Evolutionary conservation across 2,329 filamentous ascomycete genomes (phyloP).

Genomic region (Hyphodiscus sp.): DNA sequence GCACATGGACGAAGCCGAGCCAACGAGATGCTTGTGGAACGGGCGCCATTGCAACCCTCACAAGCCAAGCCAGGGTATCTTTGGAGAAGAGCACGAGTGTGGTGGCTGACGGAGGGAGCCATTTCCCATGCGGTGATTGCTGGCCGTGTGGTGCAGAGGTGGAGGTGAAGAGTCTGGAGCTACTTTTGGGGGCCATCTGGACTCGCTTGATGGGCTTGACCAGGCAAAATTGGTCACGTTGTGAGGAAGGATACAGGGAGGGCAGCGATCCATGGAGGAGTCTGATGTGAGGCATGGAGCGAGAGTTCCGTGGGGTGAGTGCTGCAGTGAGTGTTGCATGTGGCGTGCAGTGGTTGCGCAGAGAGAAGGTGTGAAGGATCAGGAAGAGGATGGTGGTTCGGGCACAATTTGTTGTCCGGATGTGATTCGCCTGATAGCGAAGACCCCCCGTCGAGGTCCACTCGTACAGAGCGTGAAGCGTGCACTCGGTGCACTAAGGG

Average conservation of each 20-base stretch:
- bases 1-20: not conserved
- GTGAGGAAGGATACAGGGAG: not conserved
- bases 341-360: not conserved
- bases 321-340: not conserved
- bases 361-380: not conserved
- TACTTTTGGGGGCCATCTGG: not conserved
- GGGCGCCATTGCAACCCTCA: not conserved
- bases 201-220: not conserved
- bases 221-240: not conserved
- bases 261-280: not conserved
- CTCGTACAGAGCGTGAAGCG: too few relatives aligned
- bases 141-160: not conserved
- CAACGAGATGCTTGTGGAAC: not conserved
- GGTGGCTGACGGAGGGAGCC: not conserved
- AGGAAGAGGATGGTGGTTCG: not conserved
- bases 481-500: too few relatives aligned
- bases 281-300: not conserved
- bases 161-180: not conserved
- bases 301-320: not conserved
- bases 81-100: not conserved
- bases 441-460: not conserved
- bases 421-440: not conserved
- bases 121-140: not conserved
- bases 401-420: not conserved
- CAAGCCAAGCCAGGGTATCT: not conserved